A percentile compares a stretch with the other conserved stretches of the same genome.
These are phyloP conservation scores for Colletotrichum scovillei DNA, from an alignment of 2,329 filamentous ascomycete species.

Conservation along the genomic window DNA sequence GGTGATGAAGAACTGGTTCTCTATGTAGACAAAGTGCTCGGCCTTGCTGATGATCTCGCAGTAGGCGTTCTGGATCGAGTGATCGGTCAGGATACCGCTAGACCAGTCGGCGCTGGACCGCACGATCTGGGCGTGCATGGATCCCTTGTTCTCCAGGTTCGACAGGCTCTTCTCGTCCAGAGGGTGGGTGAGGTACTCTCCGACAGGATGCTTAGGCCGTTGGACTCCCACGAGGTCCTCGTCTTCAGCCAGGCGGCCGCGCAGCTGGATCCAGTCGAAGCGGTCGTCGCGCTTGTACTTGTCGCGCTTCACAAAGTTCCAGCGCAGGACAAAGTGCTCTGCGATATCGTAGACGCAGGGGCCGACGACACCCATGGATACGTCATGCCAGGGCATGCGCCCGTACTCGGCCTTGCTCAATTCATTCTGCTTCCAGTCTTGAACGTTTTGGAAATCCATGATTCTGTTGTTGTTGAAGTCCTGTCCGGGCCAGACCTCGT, in stretches of 20 bases:
- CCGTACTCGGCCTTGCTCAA: constrained; percentile 91
- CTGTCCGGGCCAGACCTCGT: constrained; percentile 93
- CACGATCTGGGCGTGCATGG: constrained; percentile 85
- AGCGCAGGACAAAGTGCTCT: constrained; percentile 92
- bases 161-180: constrained; percentile 76
- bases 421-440: constrained; percentile 94
- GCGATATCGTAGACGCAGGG: constrained; percentile 94
- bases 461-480: constrained; percentile 98
- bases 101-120: constrained; percentile 94
- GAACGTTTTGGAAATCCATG: constrained; percentile 92
- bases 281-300: constrained; percentile 92
- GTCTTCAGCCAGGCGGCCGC: constrained; percentile 79
- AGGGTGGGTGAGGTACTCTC: constrained; percentile 87
- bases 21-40: constrained; percentile 95
- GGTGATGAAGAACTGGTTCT: constrained; percentile 99
- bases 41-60: constrained; percentile 86
- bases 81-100: constrained; percentile 85
- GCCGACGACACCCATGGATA: constrained; percentile 90
- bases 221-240: constrained; percentile 92
- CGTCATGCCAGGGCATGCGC: constrained; percentile 98
- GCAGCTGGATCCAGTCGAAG: constrained; percentile 87
- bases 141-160: constrained; percentile 72
- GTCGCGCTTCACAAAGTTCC: constrained; percentile 97
- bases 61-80: constrained; percentile 90
- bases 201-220: constrained; percentile 87